Evolutionary conservation across 2,329 filamentous ascomycete genomes (phyloP), one percentile per base, ranked within the genome.

Genomic region (Exophiala sideris): DNA sequence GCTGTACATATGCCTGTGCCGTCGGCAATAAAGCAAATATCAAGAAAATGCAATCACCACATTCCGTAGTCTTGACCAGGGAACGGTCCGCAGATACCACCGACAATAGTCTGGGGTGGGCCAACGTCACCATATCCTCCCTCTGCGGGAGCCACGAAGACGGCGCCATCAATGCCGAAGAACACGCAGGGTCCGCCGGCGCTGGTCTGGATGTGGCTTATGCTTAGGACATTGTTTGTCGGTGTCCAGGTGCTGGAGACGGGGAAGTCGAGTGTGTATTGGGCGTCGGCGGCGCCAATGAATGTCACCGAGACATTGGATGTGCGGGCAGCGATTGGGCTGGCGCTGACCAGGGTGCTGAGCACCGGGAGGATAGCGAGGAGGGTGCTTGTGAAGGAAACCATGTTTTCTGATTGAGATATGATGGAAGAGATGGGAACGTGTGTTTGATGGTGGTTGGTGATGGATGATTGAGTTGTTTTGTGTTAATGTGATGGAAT

Each of bases 101-200:
- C 58, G 7, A 45, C 58, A 14, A 60, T 58, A 16, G 55, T 58
- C 36, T 60, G 58, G 3, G 55, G 58, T 12, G 58, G 55, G 3
- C 58, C 58, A 24, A 60, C 55, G 36, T 58, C 58, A 16, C 49
- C 49, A n/a, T 52, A 32, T 8, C 55, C 58, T 18, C 49, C 54
- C 2, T 12, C 14, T 8, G 40, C 21, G 3, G 58, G 58, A 16
- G 47, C 42, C 16, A 49, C 38, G 29, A 58, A 38, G 21, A 60
- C 55, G 12, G 51, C 48, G 12, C 58, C 55, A 36, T 60, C 58
- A 16, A 58, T 45, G 24, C 58, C 58, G 45, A 60, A 60, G 39
- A 60, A 60, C 33, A 45, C 49, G 21, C 58, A 60, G 3, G 51
- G 48, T 11, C 46, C 46, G 32, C 51, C 53, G 12, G 52, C 48